These are phyloP conservation scores for Drechslerella dactyloides DNA, from an alignment of 2,329 filamentous ascomycete species.

Conservation along the genomic window DNA sequence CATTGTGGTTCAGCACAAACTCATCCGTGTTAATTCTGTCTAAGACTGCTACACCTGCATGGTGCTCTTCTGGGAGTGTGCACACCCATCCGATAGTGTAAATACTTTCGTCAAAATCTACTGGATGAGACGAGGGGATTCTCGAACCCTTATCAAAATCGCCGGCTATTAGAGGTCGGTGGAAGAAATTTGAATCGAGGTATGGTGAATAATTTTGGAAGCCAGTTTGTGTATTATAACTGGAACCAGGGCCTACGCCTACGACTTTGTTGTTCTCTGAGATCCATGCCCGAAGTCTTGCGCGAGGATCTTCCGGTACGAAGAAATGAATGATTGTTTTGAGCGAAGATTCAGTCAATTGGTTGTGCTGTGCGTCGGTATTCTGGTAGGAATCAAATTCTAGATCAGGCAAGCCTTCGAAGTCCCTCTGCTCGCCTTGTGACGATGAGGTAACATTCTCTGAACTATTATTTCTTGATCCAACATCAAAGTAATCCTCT, in stretches of 20 bases:
- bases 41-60: background rate
- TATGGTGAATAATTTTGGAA: too few species aligned
- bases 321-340: conserved; percentile 2
- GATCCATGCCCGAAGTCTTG: conserved; percentile 18
- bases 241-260: too few species aligned
- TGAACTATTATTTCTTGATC: conserved; percentile 22
- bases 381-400: conserved; percentile 12
- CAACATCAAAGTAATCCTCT: conserved; percentile 27
- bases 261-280: background rate
- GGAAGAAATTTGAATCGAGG: too few species aligned
- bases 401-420: conserved; percentile 8
- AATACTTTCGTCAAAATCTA: too few species aligned
- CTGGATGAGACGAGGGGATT: too few species aligned
- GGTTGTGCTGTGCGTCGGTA: background rate
- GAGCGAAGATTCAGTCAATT: conserved; percentile 21
- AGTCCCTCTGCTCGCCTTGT: conserved; percentile 10
- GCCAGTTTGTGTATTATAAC: too few species aligned
- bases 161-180: too few species aligned
- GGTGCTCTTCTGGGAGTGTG: background rate
- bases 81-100: conserved; percentile 27
- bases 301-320: background rate
- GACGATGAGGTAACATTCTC: conserved; percentile 21
- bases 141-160: background rate
- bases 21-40: background rate
- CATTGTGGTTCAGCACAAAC: conserved; percentile 49